Base-by-base conservation (phyloP, 768 basidiomycete species). In the Tulasnella calospora region DNA sequence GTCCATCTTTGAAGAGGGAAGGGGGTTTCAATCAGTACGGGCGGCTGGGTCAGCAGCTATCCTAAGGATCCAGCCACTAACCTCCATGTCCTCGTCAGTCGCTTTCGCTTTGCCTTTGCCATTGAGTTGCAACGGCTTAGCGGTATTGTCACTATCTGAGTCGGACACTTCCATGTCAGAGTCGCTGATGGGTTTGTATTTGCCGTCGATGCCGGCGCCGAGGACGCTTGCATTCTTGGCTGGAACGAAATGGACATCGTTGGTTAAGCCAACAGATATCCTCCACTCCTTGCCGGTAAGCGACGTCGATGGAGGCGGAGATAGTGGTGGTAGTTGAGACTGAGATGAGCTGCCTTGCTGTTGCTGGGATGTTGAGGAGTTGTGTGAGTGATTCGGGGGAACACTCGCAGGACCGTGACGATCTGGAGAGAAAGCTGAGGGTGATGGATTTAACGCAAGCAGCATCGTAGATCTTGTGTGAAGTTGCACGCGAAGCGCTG, bases 161-260 rank as follows among this genome's bases (percentile, higher is more conserved):
- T 70, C 76, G 5, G 47, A 61, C 10, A 44, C 23, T 21, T 36
- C 41, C 61, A 55, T 36, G 41, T 78, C 71, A 13, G 69, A 44
- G 69, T 86, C 89, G 80, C 94, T 95, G 83, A 95, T 93, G 36
- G 94, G 91, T 80, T 92, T 89, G 83, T 94, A 95, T 83, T 91
- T 93, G 61, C 74, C 70, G 71, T 73, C 77, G 71, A 79, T 78
- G 12, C 73, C 61, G 30, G 69, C 78, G 35, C 78, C 79, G 51
- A 73, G 71, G n/a, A 74, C 44, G 57, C 47, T 73, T 35, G 78
- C 23, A 38, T 73, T 46, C 40, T 79, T 80, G 46, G 79, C 79
- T n/a, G 71, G 78, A 17, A 78, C 78, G 74, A 80, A 80, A 33
- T 38, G 70, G 33, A 78, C 71, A 44, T 78, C 77, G n/a, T 69